Evolutionary conservation across 371 early-diverging fungal genomes (phyloP).

Genomic region (Mortierella sp.): DNA sequence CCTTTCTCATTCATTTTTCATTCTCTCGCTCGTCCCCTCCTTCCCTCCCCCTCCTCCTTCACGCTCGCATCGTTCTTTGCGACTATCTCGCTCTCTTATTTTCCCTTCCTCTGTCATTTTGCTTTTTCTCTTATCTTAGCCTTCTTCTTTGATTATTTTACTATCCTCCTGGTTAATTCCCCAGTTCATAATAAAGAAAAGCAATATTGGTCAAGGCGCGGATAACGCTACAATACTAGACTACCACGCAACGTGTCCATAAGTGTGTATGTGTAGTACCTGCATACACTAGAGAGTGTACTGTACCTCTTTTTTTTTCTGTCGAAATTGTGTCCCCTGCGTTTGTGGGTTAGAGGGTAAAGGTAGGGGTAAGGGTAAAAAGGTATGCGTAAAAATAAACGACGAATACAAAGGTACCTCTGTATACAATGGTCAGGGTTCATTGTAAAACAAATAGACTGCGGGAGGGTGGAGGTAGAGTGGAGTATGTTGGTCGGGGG

Average conservation of each 20-base stretch:
- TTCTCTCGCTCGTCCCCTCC: not conserved
- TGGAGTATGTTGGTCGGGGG: not conserved
- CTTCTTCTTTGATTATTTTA: not conserved
- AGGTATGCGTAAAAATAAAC: not conserved
- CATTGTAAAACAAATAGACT: not conserved
- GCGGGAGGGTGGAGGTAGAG: not conserved
- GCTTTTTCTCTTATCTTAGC: not conserved
- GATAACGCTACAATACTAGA: not conserved
- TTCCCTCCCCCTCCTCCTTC: not conserved
- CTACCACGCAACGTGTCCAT: not conserved
- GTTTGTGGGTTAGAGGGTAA: not conserved
- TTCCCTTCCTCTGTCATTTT: not conserved
- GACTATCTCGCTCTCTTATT: not conserved
- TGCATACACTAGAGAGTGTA: not conserved
- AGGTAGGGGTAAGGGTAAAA: no score
- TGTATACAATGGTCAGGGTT: no score
- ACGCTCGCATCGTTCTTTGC: not conserved
- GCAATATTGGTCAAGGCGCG: constrained; percentile 10
- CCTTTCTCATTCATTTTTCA: not conserved
- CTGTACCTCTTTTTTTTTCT: no score
- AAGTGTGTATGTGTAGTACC: not conserved
- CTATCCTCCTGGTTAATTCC: not conserved
- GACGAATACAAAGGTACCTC: no score
- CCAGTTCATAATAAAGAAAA: not conserved
- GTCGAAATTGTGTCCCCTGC: not conserved